Conservation (phyloP, 2,329 filamentous ascomycete species). For the Venturia effusa region DNA sequence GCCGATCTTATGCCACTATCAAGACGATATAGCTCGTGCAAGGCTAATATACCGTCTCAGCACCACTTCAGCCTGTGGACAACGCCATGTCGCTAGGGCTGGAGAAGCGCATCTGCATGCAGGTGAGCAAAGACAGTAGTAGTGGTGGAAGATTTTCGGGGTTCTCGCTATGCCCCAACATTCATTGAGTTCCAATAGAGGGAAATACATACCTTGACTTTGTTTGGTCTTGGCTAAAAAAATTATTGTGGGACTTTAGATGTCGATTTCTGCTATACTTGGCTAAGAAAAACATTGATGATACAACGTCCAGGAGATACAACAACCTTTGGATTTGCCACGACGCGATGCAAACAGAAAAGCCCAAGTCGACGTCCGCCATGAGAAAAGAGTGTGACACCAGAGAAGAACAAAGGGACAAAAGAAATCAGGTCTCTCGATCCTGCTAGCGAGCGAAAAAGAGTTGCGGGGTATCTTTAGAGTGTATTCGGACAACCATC, state of each 20-base stretch:
- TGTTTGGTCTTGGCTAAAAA: background rate
- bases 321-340: background rate
- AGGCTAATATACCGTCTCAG: background rate
- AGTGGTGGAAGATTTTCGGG: background rate
- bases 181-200: background rate
- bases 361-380: background rate
- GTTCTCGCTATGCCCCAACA: background rate
- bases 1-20: background rate
- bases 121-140: background rate
- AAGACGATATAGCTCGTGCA: constrained; percentile 3
- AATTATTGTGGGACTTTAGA: background rate
- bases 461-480: constrained; percentile 5
- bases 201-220: background rate
- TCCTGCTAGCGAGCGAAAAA: constrained; percentile 2
- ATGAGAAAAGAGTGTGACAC: background rate
- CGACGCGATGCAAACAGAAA: background rate
- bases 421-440: background rate
- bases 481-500: background rate
- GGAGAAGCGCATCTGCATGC: background rate
- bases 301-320: background rate
- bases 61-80: background rate
- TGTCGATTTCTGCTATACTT: background rate
- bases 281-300: background rate
- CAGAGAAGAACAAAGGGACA: background rate
- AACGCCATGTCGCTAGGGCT: background rate